Percentiles rank a stretch among this genome's conserved stretches.
Conservation (phyloP, 495 filamentous ascomycete species). For the Hypoxylon fuscum region DNA sequence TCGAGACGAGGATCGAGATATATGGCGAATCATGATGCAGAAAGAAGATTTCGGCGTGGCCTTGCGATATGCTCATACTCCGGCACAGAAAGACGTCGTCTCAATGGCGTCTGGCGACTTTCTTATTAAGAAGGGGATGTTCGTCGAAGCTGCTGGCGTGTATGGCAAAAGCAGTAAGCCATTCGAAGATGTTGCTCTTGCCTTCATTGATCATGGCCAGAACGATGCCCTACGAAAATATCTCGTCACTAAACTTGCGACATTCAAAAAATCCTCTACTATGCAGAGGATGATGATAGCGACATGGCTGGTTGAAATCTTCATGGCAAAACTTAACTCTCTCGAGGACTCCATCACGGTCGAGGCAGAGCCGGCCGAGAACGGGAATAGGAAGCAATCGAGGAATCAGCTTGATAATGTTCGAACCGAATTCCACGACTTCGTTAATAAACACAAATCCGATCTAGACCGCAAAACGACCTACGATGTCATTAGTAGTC, state of each 20-base stretch:
- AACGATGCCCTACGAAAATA: constrained; percentile 93
- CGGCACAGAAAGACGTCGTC: constrained; percentile 85
- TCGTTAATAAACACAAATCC: constrained; percentile 80
- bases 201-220: constrained; percentile 87
- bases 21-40: constrained; percentile 91
- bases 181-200: constrained; percentile 93
- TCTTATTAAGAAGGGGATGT: constrained; percentile 79
- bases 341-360: constrained; percentile 95
- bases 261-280: constrained; percentile 79
- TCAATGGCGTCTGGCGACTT: constrained; percentile 90
- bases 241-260: constrained; percentile 81
- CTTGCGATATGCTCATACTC: constrained; percentile 75
- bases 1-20: constrained; percentile 87
- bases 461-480: constrained; percentile 91
- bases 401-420: constrained; percentile 74
- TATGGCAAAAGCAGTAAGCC: constrained; percentile 96
- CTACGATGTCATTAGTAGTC: constrained; percentile 95
- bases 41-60: constrained; percentile 88
- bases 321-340: constrained; percentile 95
- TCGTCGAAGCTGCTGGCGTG: constrained; percentile 82
- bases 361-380: constrained; percentile 81
- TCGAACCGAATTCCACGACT: constrained; percentile 84
- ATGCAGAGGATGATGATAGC: constrained; percentile 98
- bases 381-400: constrained; percentile 72
- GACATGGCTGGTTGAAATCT: constrained; percentile 93